phyloP scores from a whole-genome alignment of 2,329 filamentous ascomycete species.

The Monosporascus sp. region DNA sequence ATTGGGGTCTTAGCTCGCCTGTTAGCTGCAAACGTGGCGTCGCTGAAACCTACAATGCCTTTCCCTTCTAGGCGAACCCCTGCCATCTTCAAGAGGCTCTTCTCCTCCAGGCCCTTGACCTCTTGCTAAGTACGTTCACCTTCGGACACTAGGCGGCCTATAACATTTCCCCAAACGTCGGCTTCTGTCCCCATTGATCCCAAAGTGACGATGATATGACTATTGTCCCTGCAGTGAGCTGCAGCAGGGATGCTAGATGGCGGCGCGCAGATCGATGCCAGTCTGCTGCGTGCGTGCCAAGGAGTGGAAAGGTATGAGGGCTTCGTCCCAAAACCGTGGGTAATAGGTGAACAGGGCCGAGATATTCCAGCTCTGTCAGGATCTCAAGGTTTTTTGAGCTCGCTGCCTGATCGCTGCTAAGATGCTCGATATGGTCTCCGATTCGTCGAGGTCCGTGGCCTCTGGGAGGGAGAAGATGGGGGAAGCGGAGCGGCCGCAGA shows the following conservation, averaged over 20 bases:
- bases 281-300: not conserved
- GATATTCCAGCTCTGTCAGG: not conserved
- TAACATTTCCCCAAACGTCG: not conserved
- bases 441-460: not conserved
- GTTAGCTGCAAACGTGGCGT: not conserved
- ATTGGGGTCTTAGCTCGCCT: not conserved
- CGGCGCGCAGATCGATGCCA: not conserved
- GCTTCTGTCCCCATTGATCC: not conserved
- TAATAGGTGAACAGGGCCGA: not conserved
- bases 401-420: not conserved
- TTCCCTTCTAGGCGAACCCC: not conserved
- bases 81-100: not conserved
- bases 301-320: not conserved
- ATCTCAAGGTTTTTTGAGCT: not conserved
- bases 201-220: not conserved
- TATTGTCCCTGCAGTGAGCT: not conserved
- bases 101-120: not conserved
- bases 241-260: not conserved
- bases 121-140: not conserved
- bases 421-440: not conserved
- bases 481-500: not conserved
- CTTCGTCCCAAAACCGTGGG: not conserved
- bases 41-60: not conserved
- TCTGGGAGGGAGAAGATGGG: not conserved
- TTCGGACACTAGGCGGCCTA: not conserved